Evolutionary conservation across 2,329 filamentous ascomycete genomes (phyloP).

Genomic region (Fusarium secorum): DNA sequence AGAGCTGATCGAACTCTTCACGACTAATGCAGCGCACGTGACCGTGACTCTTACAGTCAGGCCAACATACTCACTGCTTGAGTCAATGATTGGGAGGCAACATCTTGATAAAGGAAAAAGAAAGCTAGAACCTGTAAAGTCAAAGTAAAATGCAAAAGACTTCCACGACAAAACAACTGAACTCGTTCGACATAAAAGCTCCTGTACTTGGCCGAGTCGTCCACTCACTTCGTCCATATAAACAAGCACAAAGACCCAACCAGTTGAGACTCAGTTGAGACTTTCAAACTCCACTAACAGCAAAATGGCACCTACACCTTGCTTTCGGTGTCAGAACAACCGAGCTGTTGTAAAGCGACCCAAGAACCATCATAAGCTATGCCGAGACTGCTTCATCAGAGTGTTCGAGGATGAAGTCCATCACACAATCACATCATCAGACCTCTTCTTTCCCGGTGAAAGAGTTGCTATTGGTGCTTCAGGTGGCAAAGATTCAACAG

Average conservation of each 20-base stretch:
- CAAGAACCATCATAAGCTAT: conserved; percentile 94
- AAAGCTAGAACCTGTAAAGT: conserved; percentile 14
- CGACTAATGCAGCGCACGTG: conserved; percentile 23
- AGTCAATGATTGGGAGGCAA: conserved; percentile 18
- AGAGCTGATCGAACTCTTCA: not conserved
- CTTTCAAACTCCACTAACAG: not conserved
- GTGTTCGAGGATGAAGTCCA: conserved; percentile 95
- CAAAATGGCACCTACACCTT: conserved; percentile 78
- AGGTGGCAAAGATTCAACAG: conserved; percentile 96
- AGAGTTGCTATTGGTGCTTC: conserved; percentile 93
- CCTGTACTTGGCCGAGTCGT: no score
- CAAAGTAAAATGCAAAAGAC: not conserved
- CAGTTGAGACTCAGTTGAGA: not conserved
- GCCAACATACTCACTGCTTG: conserved; percentile 19
- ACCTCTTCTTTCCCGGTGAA: conserved; percentile 85
- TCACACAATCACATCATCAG: conserved; percentile 83
- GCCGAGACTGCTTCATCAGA: conserved; percentile 84
- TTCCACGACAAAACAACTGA: not conserved
- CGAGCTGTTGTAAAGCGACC: conserved; percentile 91
- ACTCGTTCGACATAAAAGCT: not conserved
- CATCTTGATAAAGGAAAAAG: not conserved
- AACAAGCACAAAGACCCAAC: not conserved
- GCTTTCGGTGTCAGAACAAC: conserved; percentile 76
- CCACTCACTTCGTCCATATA: not conserved
- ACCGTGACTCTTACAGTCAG: conserved; percentile 13